Percentiles rank a stretch among this genome's conserved stretches.
phyloP scores from a whole-genome alignment of 306 rosid species.

The Lathyrus sativus region DNA sequence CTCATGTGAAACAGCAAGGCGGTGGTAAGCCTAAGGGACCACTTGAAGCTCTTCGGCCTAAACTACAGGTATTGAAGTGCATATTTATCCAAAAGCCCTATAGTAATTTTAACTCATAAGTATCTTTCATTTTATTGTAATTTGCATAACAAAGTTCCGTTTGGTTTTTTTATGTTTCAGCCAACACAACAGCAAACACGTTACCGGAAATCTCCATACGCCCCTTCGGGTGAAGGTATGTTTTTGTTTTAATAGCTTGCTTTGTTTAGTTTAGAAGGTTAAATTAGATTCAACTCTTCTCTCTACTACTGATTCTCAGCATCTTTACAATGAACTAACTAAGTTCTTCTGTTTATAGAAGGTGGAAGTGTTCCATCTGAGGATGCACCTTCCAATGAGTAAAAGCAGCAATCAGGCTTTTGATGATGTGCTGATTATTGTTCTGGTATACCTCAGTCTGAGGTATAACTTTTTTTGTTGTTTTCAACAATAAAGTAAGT shows the following conservation, averaged over 20 bases:
- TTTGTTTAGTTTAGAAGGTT: neutral
- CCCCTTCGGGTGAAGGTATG: slow-evolving; percentile 89
- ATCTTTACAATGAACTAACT: slow-evolving; percentile 19
- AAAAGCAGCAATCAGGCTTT: slow-evolving; percentile 44
- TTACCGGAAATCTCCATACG: slow-evolving; percentile 87
- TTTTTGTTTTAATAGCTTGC: slow-evolving; percentile 1
- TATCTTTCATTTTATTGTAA: neutral
- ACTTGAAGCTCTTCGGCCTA: slow-evolving; percentile 92
- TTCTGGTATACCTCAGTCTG: slow-evolving; percentile 41
- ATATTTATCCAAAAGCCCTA: neutral
- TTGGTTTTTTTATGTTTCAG: slow-evolving; percentile 46
- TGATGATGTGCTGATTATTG: slow-evolving; percentile 45
- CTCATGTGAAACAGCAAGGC: slow-evolving; percentile 72
- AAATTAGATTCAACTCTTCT: neutral
- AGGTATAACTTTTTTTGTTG: slow-evolving; percentile 47
- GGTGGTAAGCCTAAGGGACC: slow-evolving; percentile 98
- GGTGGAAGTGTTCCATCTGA: slow-evolving; percentile 68
- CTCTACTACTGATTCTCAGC: neutral
- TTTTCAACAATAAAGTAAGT: slow-evolving; percentile 46
- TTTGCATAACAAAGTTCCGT: slow-evolving; percentile 17
- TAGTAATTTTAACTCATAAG: slow-evolving; percentile 2
- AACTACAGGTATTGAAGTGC: slow-evolving; percentile 65
- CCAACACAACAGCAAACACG: slow-evolving; percentile 97
- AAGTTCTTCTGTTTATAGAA: slow-evolving; percentile 44
- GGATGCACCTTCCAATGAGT: slow-evolving; percentile 63